A percentile compares a stretch with the other conserved stretches of the same genome.
These are phyloP conservation scores for Pyrus betulifolia DNA, from an alignment of 306 rosid species.

Conservation along the genomic window DNA sequence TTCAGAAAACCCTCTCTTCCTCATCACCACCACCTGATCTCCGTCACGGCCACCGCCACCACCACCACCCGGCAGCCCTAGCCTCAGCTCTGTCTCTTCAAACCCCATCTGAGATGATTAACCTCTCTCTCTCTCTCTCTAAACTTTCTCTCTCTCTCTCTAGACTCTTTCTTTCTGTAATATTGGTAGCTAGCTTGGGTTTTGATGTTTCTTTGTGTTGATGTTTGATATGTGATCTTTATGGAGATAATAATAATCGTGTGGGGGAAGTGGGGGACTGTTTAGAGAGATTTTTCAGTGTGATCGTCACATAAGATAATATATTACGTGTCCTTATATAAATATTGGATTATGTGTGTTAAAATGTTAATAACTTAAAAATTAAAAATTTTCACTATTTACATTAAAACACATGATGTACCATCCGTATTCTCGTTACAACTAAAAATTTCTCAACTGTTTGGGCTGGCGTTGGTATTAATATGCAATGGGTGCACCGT, in stretches of 20 bases:
- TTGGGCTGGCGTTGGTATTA: slow-evolving; percentile 43
- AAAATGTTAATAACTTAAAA: too few relatives aligned
- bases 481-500: slow-evolving; percentile 20
- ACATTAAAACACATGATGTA: too few relatives aligned
- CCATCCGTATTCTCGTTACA: too few relatives aligned
- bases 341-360: too few relatives aligned
- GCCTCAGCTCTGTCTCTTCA: slow-evolving; percentile 67
- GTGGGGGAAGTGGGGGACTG: slow-evolving; percentile 6
- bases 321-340: too few relatives aligned
- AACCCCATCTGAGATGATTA: slow-evolving; percentile 27
- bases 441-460: not conserved
- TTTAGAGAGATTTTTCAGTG: not conserved
- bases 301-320: too few relatives aligned
- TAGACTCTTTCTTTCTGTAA: slow-evolving; percentile 22
- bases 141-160: slow-evolving; percentile 1
- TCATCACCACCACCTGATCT: slow-evolving; percentile 11
- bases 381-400: too few relatives aligned
- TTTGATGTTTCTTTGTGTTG: not conserved
- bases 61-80: slow-evolving; percentile 58
- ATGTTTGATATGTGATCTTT: not conserved
- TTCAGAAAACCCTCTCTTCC: slow-evolving; percentile 41
- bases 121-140: not conserved
- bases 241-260: slow-evolving; percentile 36
- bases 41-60: slow-evolving; percentile 3
- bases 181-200: not conserved